Evolutionary conservation across 2,329 filamentous ascomycete genomes (phyloP), one percentile per base, ranked within the genome.

Genomic region (Thermothelomyces thermophilus): DNA sequence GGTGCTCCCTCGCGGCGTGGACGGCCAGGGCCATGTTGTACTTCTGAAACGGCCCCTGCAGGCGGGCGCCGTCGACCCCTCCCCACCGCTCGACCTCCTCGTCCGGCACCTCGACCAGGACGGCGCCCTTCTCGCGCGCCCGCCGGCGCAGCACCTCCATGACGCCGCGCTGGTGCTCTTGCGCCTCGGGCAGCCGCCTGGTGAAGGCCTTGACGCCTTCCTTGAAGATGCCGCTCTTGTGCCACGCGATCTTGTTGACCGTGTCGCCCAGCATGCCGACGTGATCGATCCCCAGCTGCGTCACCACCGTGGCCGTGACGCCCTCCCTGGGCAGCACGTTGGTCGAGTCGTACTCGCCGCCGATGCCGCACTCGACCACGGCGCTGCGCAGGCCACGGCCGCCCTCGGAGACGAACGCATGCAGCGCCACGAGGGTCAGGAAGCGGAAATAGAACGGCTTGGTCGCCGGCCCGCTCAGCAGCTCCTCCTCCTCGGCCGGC

Each of bases 371-470:
- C 69, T 98, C 93, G 30, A 97, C 77, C 9, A 97, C 82, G 0
- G 89, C 90, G 16, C 82, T 82, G 55, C 83, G 75, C 0, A 96
- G 83, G 1, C 84, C 83, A 7, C 10, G 83, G 1, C 84, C 83
- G 11, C 10, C 19, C 64, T 93, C 85, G 41, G 75, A 67, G 22
- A 94, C 63, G 60, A 95, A 98, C 1, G 84, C 77, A 62, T 95
- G 90, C 60, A 95, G 80, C 1, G 90, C 90, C 71, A 96, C 78
- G 33, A 98, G 74, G 0, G 91, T 96, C 63, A 98, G 67, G 63
- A 87, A 96, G 24, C 91, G 84, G 66, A 97, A 97, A 68, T 94
- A 97, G 45, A 90, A 86, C 0, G 93, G 93, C 65, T 94, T 95
- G 1, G 80, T 79, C 1, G 67, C 69, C 0, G 82, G 74, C 0